Percentiles rank a stretch among this genome's conserved stretches.
These are phyloP conservation scores for Castanopsis chinensis DNA, from an alignment of 306 rosid genomes.

Conservation along the genomic window DNA sequence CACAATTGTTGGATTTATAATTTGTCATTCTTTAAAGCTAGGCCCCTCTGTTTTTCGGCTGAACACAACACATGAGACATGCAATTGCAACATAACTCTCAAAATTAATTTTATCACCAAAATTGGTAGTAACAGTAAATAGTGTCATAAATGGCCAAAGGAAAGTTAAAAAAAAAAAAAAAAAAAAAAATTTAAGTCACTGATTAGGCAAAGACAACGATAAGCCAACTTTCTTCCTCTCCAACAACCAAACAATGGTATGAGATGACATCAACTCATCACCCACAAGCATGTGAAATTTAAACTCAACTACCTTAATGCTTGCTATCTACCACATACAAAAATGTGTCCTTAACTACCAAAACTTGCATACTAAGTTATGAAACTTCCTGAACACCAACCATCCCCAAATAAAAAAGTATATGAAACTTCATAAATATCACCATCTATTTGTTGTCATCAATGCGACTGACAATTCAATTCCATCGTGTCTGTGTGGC, in stretches of 20 bases:
- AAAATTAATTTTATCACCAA: too few relatives aligned
- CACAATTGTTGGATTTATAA: not conserved
- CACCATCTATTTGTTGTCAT: not conserved
- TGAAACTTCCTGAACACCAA: not conserved
- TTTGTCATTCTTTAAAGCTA: not conserved
- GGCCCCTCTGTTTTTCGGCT: too few relatives aligned
- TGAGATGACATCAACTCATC: constrained; percentile 1
- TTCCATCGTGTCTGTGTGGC: not conserved
- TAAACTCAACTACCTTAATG: constrained; percentile 21
- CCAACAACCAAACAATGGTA: not conserved
- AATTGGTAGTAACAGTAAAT: too few relatives aligned
- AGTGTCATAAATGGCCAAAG: too few relatives aligned
- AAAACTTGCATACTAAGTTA: not conserved
- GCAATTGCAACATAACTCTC: too few relatives aligned
- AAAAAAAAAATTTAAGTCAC: not conserved
- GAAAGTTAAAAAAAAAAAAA: too few relatives aligned
- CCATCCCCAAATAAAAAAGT: too few relatives aligned
- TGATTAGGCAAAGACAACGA: not conserved
- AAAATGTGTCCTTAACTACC: constrained; percentile 16
- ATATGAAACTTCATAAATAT: not conserved
- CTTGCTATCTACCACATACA: constrained; percentile 15
- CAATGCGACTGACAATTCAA: not conserved
- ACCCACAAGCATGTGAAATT: constrained; percentile 27
- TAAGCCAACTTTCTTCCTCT: not conserved
- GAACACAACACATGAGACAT: too few relatives aligned